phyloP scores from a whole-genome alignment of 768 basidiomycete species.

The Amanita fuliginea region DNA sequence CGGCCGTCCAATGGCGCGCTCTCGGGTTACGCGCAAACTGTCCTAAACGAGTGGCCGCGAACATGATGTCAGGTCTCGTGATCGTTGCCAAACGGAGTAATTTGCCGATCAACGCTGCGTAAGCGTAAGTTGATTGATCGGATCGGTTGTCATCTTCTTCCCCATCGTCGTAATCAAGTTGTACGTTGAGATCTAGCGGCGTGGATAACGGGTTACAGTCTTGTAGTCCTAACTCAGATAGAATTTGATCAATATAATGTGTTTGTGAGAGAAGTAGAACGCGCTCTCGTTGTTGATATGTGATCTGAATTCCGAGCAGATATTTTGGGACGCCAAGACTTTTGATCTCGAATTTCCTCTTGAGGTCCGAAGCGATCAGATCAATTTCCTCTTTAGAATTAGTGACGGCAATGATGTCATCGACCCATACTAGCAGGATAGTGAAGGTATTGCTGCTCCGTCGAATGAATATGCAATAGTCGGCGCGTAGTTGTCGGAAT shows the following conservation, averaged over 20 bases:
- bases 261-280: no score
- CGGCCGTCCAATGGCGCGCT: constrained; percentile 21
- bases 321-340: constrained; percentile 18
- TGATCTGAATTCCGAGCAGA: constrained; percentile 22
- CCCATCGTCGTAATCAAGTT: no score
- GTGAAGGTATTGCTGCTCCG: constrained; percentile 3
- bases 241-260: no score
- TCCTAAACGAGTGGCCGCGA: constrained; percentile 19
- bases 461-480: constrained; percentile 15
- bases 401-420: constrained; percentile 22
- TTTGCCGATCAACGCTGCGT: constrained; percentile 18
- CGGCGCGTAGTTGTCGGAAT: constrained; percentile 9
- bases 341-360: background rate
- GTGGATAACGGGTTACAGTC: no score
- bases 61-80: constrained; percentile 29
- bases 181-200: no score
- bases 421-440: constrained; percentile 19
- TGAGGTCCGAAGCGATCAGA: constrained; percentile 14
- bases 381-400: constrained; percentile 7
- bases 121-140: constrained; percentile 9
- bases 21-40: constrained; percentile 23
- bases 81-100: constrained; percentile 22
- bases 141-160: background rate
- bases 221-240: no score
- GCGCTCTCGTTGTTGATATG: background rate